Percentiles rank a stretch among this genome's conserved stretches.
These are phyloP conservation scores for Ogataea saltuana DNA, from an alignment of 805 yeast genomes.

Conservation along the genomic window DNA sequence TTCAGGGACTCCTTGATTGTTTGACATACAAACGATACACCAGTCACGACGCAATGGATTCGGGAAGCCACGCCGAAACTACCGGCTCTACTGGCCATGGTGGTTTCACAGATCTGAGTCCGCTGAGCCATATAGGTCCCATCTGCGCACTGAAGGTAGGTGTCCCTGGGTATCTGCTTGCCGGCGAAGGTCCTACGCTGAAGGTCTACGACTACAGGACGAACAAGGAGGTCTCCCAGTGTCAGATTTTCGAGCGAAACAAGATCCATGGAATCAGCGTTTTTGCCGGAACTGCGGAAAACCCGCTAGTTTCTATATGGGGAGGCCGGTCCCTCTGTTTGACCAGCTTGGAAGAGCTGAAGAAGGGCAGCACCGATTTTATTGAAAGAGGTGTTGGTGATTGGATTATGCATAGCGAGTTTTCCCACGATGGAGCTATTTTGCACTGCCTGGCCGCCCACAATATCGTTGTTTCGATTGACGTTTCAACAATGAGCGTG, in stretches of 20 bases:
- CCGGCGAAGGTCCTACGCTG: conserved; percentile 73
- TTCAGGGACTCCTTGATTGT: no score
- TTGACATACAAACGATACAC: no score
- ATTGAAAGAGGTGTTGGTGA: conserved; percentile 63
- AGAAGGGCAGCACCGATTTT: conserved; percentile 16
- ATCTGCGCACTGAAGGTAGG: conserved; percentile 60
- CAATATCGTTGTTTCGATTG: conserved; percentile 55
- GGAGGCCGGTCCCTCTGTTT: conserved; percentile 75
- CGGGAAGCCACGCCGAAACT: no score
- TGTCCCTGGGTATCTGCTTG: conserved; percentile 40
- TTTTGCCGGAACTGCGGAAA: conserved; percentile 18
- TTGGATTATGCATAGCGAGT: conserved; percentile 73
- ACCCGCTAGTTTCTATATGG: conserved; percentile 43
- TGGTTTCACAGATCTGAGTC: conserved; percentile 8
- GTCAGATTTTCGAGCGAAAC: conserved; percentile 61
- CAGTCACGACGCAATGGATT: no score
- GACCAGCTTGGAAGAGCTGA: conserved; percentile 35
- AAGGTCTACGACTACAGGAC: conserved; percentile 51
- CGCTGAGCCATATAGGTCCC: conserved; percentile 58
- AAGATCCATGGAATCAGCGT: conserved; percentile 79
- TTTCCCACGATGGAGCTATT: conserved; percentile 39
- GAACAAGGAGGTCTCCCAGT: conserved; percentile 35
- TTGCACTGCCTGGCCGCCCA: conserved; percentile 75
- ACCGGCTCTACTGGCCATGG: no score
- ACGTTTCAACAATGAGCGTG: conserved; percentile 28